Base-by-base conservation (phyloP, 169 alveolate genomes). In the Plasmodium gaboni region DNA sequence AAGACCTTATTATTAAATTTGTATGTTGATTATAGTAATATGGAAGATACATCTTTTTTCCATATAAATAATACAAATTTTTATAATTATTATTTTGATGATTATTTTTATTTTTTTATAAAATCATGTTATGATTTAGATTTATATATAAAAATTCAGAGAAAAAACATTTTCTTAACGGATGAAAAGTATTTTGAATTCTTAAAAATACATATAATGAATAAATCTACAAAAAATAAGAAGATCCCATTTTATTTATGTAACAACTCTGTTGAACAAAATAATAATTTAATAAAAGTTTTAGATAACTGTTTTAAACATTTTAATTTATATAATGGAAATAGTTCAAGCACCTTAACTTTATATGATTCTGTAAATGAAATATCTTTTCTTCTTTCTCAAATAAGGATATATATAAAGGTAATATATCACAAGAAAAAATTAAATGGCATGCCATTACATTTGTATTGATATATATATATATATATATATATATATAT, bases 311-410 rank as follows among this genome's bases (percentile, higher is more conserved):
- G 65, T 26, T 78, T 78, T 57, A 24, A 53, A n/a, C 19, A 59
- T 24, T 44, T 78, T 5, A 50, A 78, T 53, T 46, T 70, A 12
- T 38, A 38, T 38, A 15, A 67, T 13, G 19, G 7, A 17, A 9
- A 13, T 2, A 28, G 38, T 19, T 28, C 55, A n/a, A 55, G 38
- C 8, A 12, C 85, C 1, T 17, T 72, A n/a, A 19, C 60, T 5
- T 19, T 76, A 57, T 44, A 76, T 42, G 78, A 76, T 42, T 63
- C 78, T 8, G 70, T 59, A 10, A 76, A 69, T 19, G 76, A 78
- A 19, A n/a, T 78, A 9, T 78, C 89, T 17, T 42, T 19, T 12
- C 57, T 78, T 61, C 65, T 78, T 15, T 57, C 89, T n/a, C 73
- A 42, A 44, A 57, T 78, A 22, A 61, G 76, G 9, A 48, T 64